Evolutionary conservation across 2,329 filamentous ascomycete species (phyloP), one percentile per base, ranked within the genome.

Genomic region (Monosporascus sp.): DNA sequence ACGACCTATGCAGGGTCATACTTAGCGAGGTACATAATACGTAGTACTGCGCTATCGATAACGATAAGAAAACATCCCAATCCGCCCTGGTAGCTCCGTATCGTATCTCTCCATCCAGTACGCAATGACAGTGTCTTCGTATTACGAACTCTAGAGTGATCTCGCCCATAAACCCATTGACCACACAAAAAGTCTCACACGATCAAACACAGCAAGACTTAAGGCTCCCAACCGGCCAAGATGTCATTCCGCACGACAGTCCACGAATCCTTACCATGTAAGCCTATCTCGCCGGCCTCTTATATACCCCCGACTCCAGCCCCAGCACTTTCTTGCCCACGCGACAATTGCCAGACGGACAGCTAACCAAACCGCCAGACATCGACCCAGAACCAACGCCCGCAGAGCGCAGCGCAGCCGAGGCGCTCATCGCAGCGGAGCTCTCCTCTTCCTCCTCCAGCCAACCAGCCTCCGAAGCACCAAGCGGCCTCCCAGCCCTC

Each of bases 211-310:
- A 19, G 17, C 38, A 41, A 41, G 17, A 19, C 3, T 41, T 9
- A n/a, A 20, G 17, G 19, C 17, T 19, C 8, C 17, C 38, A n/a
- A 8, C 9, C 38, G 9, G 5, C 17, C 38, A 41, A 41, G 17
- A 88, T 89, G 86, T 80, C 87, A 57, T 77, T 87, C 55, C 84
- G 86, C 57, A 81, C 81, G 58, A 81, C 83, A 68, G 80, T 86
- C 57, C 87, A 91, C 73, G 89, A 94, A 68, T 90, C 88, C 22
- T 84, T 95, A 22, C 89, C 89, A 48, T 93, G 89, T 91, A 81
- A 60, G 82, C 44, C 63, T 60, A 51, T 51, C 53, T 40, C 60
- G 51, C 44, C 48, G 50, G 57, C 48, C 51, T 43, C 7, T 17
- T 2, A 7, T 24, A 44, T 1, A 7, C 22, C 11, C 22, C 20